Evolutionary conservation across 768 basidiomycete species (phyloP).

Genomic region (Amanita pallidorosea): DNA sequence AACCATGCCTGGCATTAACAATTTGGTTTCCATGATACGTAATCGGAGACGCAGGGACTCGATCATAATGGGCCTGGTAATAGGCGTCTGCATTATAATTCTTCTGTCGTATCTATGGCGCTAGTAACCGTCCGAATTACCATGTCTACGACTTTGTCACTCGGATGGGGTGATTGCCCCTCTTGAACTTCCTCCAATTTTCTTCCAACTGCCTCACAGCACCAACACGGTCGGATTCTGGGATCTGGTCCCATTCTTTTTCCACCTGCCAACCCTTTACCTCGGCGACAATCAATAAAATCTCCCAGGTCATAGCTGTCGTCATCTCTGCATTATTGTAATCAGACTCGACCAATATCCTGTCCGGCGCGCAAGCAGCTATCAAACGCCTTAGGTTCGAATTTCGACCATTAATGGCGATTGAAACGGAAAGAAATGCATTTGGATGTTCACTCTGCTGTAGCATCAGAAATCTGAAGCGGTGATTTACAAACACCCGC

Average conservation of each 20-base stretch:
- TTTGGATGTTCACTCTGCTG: conserved; percentile 60
- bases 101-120: conserved; percentile 39
- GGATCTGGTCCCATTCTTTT: conserved; percentile 35
- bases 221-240: conserved; percentile 39
- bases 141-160: conserved; percentile 9
- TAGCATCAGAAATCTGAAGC: background rate
- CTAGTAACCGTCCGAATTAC: conserved; percentile 11
- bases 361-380: conserved; percentile 43
- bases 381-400: conserved; percentile 55
- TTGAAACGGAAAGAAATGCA: conserved; percentile 81
- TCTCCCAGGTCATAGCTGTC: conserved; percentile 62
- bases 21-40: conserved; percentile 85
- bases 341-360: conserved; percentile 84
- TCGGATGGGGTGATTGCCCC: conserved; percentile 29
- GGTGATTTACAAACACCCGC: conserved; percentile 26
- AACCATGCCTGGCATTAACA: conserved; percentile 92
- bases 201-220: conserved; percentile 52
- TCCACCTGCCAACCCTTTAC: conserved; percentile 76
- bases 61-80: conserved; percentile 79
- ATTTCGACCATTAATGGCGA: conserved; percentile 71
- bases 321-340: conserved; percentile 55
- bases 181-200: conserved; percentile 61
- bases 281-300: conserved; percentile 59
- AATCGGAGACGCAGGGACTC: conserved; percentile 83
- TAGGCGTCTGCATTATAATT: conserved; percentile 71